Percentiles rank a stretch among this genome's conserved stretches.
These are phyloP conservation scores for Striga hermonthica DNA, from an alignment of 305 asterid genomes.

Conservation along the genomic window DNA sequence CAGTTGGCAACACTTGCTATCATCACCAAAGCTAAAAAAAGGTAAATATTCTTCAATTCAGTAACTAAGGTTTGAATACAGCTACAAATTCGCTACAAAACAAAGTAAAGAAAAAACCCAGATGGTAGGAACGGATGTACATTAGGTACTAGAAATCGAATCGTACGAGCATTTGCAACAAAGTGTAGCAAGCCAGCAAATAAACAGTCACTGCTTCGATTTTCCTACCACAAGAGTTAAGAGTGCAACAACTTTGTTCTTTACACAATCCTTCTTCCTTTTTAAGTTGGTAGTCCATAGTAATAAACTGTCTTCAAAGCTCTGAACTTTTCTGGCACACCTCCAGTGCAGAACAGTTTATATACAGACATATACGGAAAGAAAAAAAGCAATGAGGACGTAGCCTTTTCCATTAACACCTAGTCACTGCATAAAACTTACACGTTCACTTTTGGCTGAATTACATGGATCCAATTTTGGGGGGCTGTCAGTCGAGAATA, in stretches of 20 bases:
- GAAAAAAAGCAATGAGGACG: background rate
- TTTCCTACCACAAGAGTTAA: slow-evolving; percentile 18
- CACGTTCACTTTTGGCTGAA: background rate
- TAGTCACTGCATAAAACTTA: slow-evolving; percentile 20
- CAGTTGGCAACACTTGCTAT: no score
- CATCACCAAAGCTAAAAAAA: no score
- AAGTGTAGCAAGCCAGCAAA: background rate
- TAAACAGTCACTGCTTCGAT: slow-evolving; percentile 20
- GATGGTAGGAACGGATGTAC: no score
- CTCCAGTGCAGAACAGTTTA: background rate
- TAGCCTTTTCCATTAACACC: background rate
- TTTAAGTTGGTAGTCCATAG: slow-evolving; percentile 8
- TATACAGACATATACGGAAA: background rate
- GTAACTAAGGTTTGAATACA: no score
- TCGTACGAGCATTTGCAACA: no score
- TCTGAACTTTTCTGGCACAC: background rate
- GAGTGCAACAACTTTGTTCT: slow-evolving; percentile 33
- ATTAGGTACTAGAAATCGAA: no score
- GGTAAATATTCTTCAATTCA: no score
- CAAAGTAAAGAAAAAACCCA: no score
- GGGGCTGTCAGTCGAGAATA: slow-evolving; percentile 41
- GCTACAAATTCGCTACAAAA: no score
- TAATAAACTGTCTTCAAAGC: background rate
- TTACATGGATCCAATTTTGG: slow-evolving; percentile 43
- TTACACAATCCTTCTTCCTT: slow-evolving; percentile 34